Percentiles rank a stretch among this genome's conserved stretches.
Evolutionary conservation across 1,139 yeast genomes (phyloP).

Genomic region (Candida neerlandica): DNA sequence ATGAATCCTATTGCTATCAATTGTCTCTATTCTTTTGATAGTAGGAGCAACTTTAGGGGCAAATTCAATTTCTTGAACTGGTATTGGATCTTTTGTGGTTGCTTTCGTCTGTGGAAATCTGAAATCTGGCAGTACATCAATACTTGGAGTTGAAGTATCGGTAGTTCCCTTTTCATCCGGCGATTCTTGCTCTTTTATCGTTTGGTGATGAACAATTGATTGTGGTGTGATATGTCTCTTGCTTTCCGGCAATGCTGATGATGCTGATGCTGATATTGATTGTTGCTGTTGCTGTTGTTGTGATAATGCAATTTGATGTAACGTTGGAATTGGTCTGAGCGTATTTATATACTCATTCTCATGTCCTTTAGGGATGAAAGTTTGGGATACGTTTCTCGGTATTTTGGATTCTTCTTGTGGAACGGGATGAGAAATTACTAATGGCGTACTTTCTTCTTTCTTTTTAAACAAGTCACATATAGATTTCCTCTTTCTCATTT

Average conservation of each 20-base stretch:
- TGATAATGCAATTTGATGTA: slow-evolving; percentile 9
- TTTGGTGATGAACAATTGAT: slow-evolving; percentile 13
- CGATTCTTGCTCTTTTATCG: background rate
- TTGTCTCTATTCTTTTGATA: slow-evolving; percentile 12
- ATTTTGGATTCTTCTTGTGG: background rate
- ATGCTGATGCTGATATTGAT: no score
- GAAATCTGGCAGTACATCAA: slow-evolving; percentile 11
- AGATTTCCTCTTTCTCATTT: slow-evolving; percentile 2
- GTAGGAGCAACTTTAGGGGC: slow-evolving; percentile 2
- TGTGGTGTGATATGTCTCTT: slow-evolving; percentile 6
- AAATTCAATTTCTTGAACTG: background rate
- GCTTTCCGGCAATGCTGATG: background rate
- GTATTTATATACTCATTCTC: slow-evolving; percentile 20
- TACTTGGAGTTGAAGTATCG: slow-evolving; percentile 6
- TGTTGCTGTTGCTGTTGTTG: no score
- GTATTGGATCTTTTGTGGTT: background rate
- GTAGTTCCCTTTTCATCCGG: slow-evolving; percentile 2
- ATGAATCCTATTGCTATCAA: slow-evolving; percentile 11
- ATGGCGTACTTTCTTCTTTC: background rate
- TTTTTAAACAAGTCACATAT: slow-evolving; percentile 1
- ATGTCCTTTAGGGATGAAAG: slow-evolving; percentile 15
- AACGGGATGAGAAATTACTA: background rate
- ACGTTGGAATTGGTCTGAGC: slow-evolving; percentile 21
- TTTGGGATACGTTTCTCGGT: slow-evolving; percentile 8
- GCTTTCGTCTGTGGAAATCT: slow-evolving; percentile 4